Conservation (phyloP, 2,329 filamentous ascomycete species). For the Aspergillus brunneoviolaceus region DNA sequence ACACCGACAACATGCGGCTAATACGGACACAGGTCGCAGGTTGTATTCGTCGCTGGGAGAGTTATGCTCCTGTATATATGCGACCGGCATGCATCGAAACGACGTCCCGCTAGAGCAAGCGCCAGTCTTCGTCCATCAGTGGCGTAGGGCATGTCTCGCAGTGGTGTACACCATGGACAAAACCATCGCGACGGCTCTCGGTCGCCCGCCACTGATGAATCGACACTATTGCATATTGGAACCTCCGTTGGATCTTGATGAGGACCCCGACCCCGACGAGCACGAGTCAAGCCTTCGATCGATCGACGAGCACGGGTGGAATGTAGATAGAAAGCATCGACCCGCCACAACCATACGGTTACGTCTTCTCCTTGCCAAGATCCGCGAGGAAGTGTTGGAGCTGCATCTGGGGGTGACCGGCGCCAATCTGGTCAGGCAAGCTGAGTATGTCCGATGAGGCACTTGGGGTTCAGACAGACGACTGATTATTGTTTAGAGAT, state of each 20-base stretch:
- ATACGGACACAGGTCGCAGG: not conserved
- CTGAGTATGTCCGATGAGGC: not conserved
- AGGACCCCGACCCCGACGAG: not conserved
- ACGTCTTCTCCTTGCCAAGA: slow-evolving; percentile 1
- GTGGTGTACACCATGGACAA: slow-evolving; percentile 4
- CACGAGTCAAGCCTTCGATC: not conserved
- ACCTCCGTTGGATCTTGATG: slow-evolving; percentile 5
- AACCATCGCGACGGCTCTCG: slow-evolving; percentile 1
- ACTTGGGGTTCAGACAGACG: too few species aligned
- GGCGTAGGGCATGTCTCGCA: slow-evolving; percentile 1
- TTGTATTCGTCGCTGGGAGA: not conserved
- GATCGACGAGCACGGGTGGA: slow-evolving; percentile 2
- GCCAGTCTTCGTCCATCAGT: slow-evolving; percentile 1
- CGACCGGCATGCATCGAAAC: not conserved
- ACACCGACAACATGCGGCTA: not conserved
- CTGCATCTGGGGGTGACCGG: not conserved
- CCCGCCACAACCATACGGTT: not conserved
- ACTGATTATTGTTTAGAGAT: not conserved
- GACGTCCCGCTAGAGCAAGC: not conserved
- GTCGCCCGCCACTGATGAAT: slow-evolving; percentile 3
- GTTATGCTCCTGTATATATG: not conserved
- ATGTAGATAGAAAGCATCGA: not conserved
- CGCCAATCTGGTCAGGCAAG: not conserved
- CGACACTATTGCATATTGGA: slow-evolving; percentile 4
- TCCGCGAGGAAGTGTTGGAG: slow-evolving; percentile 5